Base-by-base conservation (phyloP, 1,139 yeast species). In the Kodamaea anthophila region DNA sequence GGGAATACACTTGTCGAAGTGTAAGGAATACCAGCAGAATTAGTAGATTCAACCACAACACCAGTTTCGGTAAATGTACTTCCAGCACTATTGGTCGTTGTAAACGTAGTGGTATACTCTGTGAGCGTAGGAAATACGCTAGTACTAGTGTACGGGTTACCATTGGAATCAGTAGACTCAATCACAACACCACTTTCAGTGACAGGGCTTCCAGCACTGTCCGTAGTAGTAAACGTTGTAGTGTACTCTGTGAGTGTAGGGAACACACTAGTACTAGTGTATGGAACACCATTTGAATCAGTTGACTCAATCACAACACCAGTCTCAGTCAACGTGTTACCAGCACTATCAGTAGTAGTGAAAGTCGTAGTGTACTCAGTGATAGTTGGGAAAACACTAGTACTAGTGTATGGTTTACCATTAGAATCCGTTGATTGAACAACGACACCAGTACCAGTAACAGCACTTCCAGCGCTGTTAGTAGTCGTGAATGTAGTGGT, bases 301-400 rank as follows among this genome's bases (percentile, higher is more conserved):
- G 47, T 39, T 6, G 41, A 29, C 14, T 43, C 37, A 22, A 30
- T 13, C 6, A 46, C 47, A 14, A 33, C 40, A 15, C 38, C 48
- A 15, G 43, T 36, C 8, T 32, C 40, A 13, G 51, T 45, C 13
- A 34, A 28, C 21, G 37, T 32, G 13, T 40, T 31, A 11, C 55
- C 55, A 31, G 42, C 41, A 11, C 39, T 13, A 15, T 36, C 35
- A n/a, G 49, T 43, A 5, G 43, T 36, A 6, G 40, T 30, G 35
- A 40, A 36, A 2, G 49, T 45, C 13, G 47, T 45, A 10, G 49
- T 41, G 41, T 41, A 43, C 10, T 41, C 43, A 9, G 29, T 13
- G 8, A 10, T 4, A 8, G 18, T 7, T 13, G 29, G 23, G 9
- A 26, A 21, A 35, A 36, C 24, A 23, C 30, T 36, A 13, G 42